Percentiles rank a stretch among this genome's conserved stretches.
phyloP scores from a whole-genome alignment of 345 rosid genomes.

The Citrus mangshanensis region DNA sequence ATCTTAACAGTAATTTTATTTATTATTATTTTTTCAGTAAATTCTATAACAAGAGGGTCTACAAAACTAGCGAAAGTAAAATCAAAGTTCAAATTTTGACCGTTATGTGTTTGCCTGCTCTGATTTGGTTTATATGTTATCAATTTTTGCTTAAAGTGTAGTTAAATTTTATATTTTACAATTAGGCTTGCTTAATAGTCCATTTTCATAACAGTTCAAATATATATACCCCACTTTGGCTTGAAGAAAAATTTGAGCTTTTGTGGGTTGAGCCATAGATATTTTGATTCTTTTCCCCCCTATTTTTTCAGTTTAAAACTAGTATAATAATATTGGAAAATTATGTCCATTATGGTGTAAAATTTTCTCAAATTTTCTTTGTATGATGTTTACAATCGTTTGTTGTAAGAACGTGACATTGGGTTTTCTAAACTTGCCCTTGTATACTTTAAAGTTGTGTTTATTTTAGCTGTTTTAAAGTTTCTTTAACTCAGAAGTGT shows the following conservation, averaged over 20 bases:
- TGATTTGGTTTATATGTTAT: neutral
- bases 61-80: neutral
- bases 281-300: neutral
- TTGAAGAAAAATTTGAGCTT: neutral
- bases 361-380: neutral
- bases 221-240: neutral
- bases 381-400: neutral
- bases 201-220: neutral
- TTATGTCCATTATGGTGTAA: neutral
- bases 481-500: neutral
- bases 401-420: neutral
- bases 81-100: neutral
- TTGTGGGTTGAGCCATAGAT: neutral
- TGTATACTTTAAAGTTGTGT: neutral
- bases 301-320: neutral
- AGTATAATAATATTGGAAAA: no score
- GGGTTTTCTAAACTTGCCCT: neutral
- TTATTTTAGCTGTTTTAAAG: neutral
- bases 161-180: neutral
- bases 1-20: neutral
- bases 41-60: slow-evolving; percentile 2
- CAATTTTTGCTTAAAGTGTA: neutral
- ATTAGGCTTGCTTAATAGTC: neutral
- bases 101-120: neutral
- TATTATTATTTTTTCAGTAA: neutral